Percentiles rank a stretch among this genome's conserved stretches.
phyloP scores from a whole-genome alignment of 2,329 filamentous ascomycete genomes.

The Alternaria alternata region DNA sequence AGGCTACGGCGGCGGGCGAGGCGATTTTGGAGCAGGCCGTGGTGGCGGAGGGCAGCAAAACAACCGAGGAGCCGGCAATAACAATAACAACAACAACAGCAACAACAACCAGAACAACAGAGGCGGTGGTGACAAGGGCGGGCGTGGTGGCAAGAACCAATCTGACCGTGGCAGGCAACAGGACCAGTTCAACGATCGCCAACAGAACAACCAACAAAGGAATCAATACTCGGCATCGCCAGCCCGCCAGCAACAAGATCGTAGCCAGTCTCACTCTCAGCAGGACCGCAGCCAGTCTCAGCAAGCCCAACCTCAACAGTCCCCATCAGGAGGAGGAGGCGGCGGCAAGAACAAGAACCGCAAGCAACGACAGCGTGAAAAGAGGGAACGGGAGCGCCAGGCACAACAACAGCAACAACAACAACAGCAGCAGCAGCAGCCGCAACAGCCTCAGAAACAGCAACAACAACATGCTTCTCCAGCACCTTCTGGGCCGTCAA shows the following conservation, averaged over 20 bases:
- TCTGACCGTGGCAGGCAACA: slow-evolving; percentile 34
- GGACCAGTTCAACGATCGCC: slow-evolving; percentile 27
- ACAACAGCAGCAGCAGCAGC: slow-evolving; percentile 18
- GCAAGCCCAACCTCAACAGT: slow-evolving; percentile 26
- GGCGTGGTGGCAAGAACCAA: slow-evolving; percentile 38
- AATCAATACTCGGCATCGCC: slow-evolving; percentile 32
- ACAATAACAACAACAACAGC: background rate
- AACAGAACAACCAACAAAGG: slow-evolving; percentile 25
- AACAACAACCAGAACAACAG: slow-evolving; percentile 31
- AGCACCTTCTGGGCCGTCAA: slow-evolving; percentile 28
- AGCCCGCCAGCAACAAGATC: slow-evolving; percentile 37
- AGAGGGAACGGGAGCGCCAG: slow-evolving; percentile 37
- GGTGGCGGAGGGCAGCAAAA: slow-evolving; percentile 41
- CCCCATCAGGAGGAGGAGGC: slow-evolving; percentile 30
- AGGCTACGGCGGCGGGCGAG: slow-evolving; percentile 26
- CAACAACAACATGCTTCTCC: slow-evolving; percentile 29
- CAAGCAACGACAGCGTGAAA: slow-evolving; percentile 40
- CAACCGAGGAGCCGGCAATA: slow-evolving; percentile 19
- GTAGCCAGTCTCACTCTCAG: slow-evolving; percentile 28
- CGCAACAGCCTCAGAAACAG: slow-evolving; percentile 23
- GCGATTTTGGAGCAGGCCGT: slow-evolving; percentile 27
- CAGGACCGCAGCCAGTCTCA: slow-evolving; percentile 9
- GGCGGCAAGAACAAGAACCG: slow-evolving; percentile 43
- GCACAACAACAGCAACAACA: slow-evolving; percentile 25
- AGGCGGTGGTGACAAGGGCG: slow-evolving; percentile 29